Percentiles rank a stretch among this genome's conserved stretches.
These are phyloP conservation scores for Sequoia sempervirens DNA, from an alignment of 75 land plant genomes.

Conservation along the genomic window DNA sequence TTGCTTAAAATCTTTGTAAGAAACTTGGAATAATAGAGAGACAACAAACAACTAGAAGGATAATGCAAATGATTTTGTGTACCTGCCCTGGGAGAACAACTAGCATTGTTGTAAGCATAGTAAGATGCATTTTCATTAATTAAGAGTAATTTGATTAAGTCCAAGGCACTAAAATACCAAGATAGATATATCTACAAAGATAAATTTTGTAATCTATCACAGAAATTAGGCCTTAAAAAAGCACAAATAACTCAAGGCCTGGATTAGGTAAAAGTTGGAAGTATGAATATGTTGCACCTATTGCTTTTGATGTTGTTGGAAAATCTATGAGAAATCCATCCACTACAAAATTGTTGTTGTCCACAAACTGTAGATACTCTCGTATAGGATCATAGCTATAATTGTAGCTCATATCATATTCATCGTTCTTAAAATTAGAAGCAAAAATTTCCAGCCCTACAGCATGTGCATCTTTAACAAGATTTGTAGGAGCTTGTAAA, in stretches of 20 bases:
- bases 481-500: constrained; percentile 30
- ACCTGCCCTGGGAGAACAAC: not conserved
- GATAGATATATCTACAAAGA: too few species aligned
- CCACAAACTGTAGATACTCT: constrained; percentile 51
- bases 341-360: constrained; percentile 53
- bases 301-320: too few species aligned
- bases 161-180: not conserved
- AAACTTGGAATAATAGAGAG: too few species aligned
- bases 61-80: too few species aligned
- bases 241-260: too few species aligned
- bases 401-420: constrained; percentile 38
- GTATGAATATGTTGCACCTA: too few species aligned
- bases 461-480: constrained; percentile 74
- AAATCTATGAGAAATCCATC: constrained; percentile 85
- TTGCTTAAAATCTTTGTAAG: too few species aligned
- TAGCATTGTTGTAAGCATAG: not conserved
- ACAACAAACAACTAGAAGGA: too few species aligned
- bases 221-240: too few species aligned
- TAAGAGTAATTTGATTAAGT: not conserved
- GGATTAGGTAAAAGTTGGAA: too few species aligned
- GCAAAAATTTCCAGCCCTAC: constrained; percentile 69
- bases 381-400: constrained; percentile 78
- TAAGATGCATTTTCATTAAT: not conserved
- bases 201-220: too few species aligned
- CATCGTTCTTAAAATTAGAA: constrained; percentile 67